A percentile compares a stretch with the other conserved stretches of the same genome.
phyloP scores from a whole-genome alignment of 2,329 filamentous ascomycete species.

The Aspergillus piperis region DNA sequence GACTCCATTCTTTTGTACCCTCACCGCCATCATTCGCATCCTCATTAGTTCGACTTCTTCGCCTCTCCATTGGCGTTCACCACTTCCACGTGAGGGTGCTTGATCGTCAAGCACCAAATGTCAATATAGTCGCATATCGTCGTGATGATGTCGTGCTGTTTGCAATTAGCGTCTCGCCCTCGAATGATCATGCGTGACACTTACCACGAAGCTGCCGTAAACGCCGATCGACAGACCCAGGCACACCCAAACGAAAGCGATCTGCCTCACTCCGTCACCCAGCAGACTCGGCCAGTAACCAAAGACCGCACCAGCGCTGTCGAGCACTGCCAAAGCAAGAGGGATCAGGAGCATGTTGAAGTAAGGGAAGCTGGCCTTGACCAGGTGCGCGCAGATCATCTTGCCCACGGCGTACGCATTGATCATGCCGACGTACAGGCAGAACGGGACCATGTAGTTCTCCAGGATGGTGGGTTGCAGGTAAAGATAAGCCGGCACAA shows the following conservation, averaged over 20 bases:
- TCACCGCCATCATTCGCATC: background rate
- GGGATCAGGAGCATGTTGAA: conserved; percentile 82
- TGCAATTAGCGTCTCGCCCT: conserved; percentile 2
- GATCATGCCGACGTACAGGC: conserved; percentile 81
- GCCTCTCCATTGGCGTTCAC: conserved; percentile 26
- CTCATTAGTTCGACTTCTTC: conserved; percentile 31
- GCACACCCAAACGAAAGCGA: conserved; percentile 87
- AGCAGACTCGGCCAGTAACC: conserved; percentile 71
- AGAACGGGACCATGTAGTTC: conserved; percentile 83
- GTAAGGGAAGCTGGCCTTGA: conserved; percentile 85
- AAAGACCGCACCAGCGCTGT: conserved; percentile 73
- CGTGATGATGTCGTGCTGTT: conserved; percentile 81
- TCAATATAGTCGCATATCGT: conserved; percentile 98
- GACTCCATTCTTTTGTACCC: background rate
- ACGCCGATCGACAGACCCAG: conserved; percentile 81
- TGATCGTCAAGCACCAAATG: conserved; percentile 98
- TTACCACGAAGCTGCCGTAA: conserved; percentile 91
- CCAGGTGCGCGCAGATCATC: conserved; percentile 93
- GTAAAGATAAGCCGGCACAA: conserved; percentile 76
- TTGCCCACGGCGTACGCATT: conserved; percentile 95
- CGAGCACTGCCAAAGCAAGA: conserved; percentile 73
- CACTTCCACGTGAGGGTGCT: conserved; percentile 65
- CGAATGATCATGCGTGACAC: conserved; percentile 19
- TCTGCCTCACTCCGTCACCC: conserved; percentile 78
- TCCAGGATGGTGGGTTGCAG: conserved; percentile 82